Evolutionary conservation across 2,329 filamentous ascomycete genomes (phyloP).

Genomic region (Orbilia oligospora): DNA sequence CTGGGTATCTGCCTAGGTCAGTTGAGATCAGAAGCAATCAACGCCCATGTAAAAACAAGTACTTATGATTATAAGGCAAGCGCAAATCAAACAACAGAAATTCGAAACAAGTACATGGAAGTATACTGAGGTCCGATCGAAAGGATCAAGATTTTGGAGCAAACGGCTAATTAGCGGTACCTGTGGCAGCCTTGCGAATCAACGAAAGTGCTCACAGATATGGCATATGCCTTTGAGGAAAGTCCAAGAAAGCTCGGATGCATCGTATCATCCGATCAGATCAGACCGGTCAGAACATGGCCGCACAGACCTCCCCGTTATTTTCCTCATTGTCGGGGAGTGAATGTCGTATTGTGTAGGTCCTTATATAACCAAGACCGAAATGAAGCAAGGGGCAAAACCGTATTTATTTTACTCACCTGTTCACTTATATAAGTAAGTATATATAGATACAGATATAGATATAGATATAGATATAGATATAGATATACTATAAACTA

Average conservation of each 20-base stretch:
- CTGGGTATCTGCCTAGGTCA: too few species aligned
- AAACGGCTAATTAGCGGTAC: conserved; percentile 12
- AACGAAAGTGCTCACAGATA: conserved; percentile 15
- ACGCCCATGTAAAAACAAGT: too few species aligned
- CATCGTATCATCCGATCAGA: too few species aligned
- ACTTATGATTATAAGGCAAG: too few species aligned
- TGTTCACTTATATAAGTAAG: not conserved
- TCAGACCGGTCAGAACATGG: not conserved
- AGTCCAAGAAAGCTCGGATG: conserved; percentile 46
- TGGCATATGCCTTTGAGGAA: conserved; percentile 45
- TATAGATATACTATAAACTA: too few species aligned
- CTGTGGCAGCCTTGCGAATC: conserved; percentile 40
- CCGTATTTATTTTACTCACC: not conserved
- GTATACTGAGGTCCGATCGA: too few species aligned
- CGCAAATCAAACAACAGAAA: conserved; percentile 4
- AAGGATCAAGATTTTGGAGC: conserved; percentile 5
- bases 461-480: too few species aligned
- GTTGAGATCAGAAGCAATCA: too few species aligned
- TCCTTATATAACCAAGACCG: conserved; percentile 7
- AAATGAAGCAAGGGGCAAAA: conserved; percentile 4
- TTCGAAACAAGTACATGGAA: not conserved
- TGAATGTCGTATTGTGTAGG: conserved; percentile 3
- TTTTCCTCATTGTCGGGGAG: conserved; percentile 7
- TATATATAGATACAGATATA: too few species aligned
- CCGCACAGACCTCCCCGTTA: conserved; percentile 42